Evolutionary conservation across 2,329 filamentous ascomycete species (phyloP).

Genomic region (Aspergillus bombycis): DNA sequence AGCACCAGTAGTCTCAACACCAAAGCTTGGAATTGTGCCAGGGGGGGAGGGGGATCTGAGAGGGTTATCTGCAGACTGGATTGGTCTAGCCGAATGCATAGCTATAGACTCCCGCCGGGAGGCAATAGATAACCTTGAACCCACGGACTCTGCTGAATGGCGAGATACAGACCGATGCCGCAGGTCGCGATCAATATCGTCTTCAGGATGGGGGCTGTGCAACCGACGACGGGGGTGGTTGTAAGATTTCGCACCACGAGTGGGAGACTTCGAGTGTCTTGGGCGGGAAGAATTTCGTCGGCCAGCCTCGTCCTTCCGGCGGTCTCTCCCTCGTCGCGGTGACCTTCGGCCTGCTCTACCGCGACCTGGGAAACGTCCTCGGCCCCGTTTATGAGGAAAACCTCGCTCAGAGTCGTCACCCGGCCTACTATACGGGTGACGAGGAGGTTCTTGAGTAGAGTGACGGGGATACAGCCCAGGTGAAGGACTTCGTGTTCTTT

Average conservation of each 20-base stretch:
- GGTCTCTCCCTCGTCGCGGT: constrained; percentile 38
- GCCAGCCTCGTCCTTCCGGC: constrained; percentile 34
- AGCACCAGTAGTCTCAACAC: constrained; percentile 34
- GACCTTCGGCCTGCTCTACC: constrained; percentile 37
- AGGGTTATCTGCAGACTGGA: constrained; percentile 33
- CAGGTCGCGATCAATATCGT: constrained; percentile 29
- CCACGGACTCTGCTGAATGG: constrained; percentile 36
- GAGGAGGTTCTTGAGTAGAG: constrained; percentile 25
- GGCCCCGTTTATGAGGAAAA: constrained; percentile 38
- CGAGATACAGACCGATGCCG: constrained; percentile 39
- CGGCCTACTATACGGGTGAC: constrained; percentile 30
- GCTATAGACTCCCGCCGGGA: constrained; percentile 28
- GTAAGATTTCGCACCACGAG: constrained; percentile 29
- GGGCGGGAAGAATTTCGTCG: constrained; percentile 31
- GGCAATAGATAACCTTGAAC: constrained; percentile 34
- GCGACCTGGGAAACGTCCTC: constrained; percentile 38
- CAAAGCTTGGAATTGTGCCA: constrained; percentile 36
- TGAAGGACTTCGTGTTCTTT: constrained; percentile 47
- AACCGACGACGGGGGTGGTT: constrained; percentile 33
- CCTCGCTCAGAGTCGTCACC: constrained; percentile 44
- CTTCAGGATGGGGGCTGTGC: constrained; percentile 30
- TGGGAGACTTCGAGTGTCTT: constrained; percentile 38
- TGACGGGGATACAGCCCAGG: constrained; percentile 34
- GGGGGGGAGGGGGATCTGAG: constrained; percentile 38
- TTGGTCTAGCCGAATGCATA: constrained; percentile 34